A percentile compares a stretch with the other conserved stretches of the same genome.
phyloP scores from a whole-genome alignment of 169 alveolate species.

The Eimeria falciformis region DNA sequence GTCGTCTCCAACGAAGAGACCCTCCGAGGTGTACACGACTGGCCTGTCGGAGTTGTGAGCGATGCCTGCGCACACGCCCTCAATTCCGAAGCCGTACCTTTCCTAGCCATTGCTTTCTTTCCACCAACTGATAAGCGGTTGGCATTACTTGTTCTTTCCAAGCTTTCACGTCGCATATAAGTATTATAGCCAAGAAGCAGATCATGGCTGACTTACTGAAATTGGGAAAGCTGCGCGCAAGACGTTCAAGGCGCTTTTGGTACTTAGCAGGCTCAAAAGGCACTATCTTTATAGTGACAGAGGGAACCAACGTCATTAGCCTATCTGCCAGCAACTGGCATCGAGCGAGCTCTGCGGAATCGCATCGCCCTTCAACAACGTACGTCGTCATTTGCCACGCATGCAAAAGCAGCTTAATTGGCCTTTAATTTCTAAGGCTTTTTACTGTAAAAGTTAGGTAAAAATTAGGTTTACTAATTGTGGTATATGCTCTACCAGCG shows the following conservation, averaged over 20 bases:
- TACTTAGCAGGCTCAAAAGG: slow-evolving; percentile 6
- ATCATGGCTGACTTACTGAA: not conserved
- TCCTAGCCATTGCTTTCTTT: no score
- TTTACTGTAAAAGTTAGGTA: no score
- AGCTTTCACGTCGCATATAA: no score
- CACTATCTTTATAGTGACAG: not conserved
- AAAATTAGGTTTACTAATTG: no score
- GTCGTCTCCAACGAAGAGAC: slow-evolving; percentile 32
- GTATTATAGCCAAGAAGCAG: no score
- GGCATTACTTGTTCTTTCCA: no score
- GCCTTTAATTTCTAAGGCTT: no score
- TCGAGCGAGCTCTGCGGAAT: slow-evolving; percentile 57
- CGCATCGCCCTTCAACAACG: slow-evolving; percentile 36
- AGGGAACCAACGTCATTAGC: not conserved
- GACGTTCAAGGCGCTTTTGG: not conserved
- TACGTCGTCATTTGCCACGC: slow-evolving; percentile 13
- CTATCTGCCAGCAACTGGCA: slow-evolving; percentile 51
- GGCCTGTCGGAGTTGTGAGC: not conserved
- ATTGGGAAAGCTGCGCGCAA: not conserved
- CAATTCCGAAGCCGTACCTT: no score
- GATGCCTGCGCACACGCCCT: not conserved
- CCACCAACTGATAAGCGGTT: no score
- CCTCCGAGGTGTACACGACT: slow-evolving; percentile 41
- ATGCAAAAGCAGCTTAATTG: no score
- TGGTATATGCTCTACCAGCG: no score